Evolutionary conservation across 2,329 filamentous ascomycete genomes (phyloP).

Genomic region (Venturia pyrina): DNA sequence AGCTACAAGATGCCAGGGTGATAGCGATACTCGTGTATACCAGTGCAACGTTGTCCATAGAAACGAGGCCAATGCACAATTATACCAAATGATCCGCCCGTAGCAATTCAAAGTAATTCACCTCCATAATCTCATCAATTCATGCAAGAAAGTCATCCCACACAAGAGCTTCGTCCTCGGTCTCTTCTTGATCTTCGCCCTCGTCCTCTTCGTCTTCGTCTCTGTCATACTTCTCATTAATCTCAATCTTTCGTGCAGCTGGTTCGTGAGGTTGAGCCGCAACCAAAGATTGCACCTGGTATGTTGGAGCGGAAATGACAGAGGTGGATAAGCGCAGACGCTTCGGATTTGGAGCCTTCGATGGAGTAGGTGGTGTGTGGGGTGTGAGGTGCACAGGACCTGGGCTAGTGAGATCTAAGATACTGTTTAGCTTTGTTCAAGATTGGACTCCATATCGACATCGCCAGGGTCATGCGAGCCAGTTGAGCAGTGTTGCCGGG

Average conservation of each 20-base stretch:
- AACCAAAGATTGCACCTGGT: not conserved
- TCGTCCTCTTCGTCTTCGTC: too few species aligned
- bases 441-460: too few species aligned
- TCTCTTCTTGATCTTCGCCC: not conserved
- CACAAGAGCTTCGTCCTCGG: not conserved
- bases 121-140: not conserved
- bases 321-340: not conserved
- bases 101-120: not conserved
- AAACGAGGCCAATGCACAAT: not conserved
- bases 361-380: not conserved
- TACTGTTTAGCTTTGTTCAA: too few species aligned
- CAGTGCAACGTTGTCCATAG: too few species aligned
- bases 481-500: too few species aligned
- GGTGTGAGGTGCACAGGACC: not conserved
- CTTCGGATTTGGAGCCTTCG: not conserved
- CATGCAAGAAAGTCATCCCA: not conserved
- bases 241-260: not conserved
- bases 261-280: not conserved
- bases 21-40: not conserved
- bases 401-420: not conserved
- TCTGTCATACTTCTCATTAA: not conserved
- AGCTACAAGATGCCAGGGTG: not conserved
- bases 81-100: not conserved
- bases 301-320: not conserved
- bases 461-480: too few species aligned